phyloP scores from a whole-genome alignment of 768 basidiomycete species.

The Lentinula aciculospora region DNA sequence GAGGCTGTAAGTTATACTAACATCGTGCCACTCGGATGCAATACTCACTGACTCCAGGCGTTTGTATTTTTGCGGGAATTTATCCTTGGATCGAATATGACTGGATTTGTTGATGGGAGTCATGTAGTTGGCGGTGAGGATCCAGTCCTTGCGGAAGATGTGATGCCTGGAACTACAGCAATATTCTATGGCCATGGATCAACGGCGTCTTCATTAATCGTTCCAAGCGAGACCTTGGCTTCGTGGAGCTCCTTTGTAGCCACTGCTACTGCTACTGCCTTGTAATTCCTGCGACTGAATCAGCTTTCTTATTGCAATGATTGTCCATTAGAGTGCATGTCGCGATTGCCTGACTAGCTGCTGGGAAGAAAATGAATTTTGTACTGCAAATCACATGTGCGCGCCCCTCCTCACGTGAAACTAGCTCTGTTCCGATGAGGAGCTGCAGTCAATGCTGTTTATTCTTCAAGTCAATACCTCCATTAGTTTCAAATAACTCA shows the following conservation, averaged over 20 bases:
- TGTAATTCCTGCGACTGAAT: no score
- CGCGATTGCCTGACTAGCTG: no score
- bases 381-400: no score
- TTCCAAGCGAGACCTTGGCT: slow-evolving; percentile 8
- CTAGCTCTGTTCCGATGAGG: no score
- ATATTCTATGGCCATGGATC: slow-evolving; percentile 37
- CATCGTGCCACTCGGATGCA: neutral
- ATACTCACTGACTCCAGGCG: slow-evolving; percentile 33
- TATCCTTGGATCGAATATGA: slow-evolving; percentile 54
- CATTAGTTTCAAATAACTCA: no score
- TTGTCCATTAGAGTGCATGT: no score
- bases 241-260: slow-evolving; percentile 8
- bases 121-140: slow-evolving; percentile 44
- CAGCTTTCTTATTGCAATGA: neutral
- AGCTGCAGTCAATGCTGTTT: no score
- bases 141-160: slow-evolving; percentile 24
- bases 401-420: no score
- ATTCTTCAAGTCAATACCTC: no score
- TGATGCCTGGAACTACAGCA: slow-evolving; percentile 31
- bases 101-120: slow-evolving; percentile 44
- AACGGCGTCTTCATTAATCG: slow-evolving; percentile 34
- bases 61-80: slow-evolving; percentile 61
- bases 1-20: slow-evolving; percentile 28
- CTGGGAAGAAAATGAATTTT: no score
- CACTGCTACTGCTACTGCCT: slow-evolving; percentile 9